Evolutionary conservation across 805 yeast genomes (phyloP), one percentile per base, ranked within the genome.

Genomic region (Kluyveromyces lactis): DNA sequence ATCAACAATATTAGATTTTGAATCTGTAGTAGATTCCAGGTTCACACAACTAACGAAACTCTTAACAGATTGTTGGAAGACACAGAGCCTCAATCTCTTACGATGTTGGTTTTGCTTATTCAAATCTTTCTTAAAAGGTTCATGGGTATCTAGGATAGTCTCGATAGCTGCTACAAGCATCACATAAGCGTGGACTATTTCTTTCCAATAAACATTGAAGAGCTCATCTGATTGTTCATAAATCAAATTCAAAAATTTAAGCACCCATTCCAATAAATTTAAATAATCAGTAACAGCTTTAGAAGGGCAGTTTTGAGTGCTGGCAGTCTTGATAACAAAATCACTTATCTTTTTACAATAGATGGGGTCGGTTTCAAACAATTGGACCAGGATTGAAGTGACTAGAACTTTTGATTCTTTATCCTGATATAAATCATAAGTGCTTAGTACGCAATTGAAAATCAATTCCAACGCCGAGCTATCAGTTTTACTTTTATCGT

Each of bases 211-310:
- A 54, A 53, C 26, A 13, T 55, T 49, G 32, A 66, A 61, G 16
- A 48, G 27, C 1, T 45, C 51, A 3, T 51, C 34, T 21, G 51
- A 49, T 4, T 53, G 41, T 7, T 60, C 51, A 16, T 50, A 41
- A 36, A 41, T 13, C 31, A 55, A 44, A 18, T 45, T 48, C 3
- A 63, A 32, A 55, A 74, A 50, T 35, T 55, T 54, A 37, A 69
- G 66, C 33, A 67, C 58, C 87, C 89, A 82, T 13, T 68, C 66
- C 30, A 82, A 61, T 18, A 82, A 57, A 21, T 79, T 69, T 46
- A 77, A 54, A 43, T 78, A 63, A 55, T 77, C 85, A 2, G 74
- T 63, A 4, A 71, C 55, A 1, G 90, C 82, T 42, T 71, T 64
- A n/a, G 68, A 49, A 6, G 54, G 51, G 15, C 57, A 48, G 9